phyloP scores from a whole-genome alignment of 2,329 filamentous ascomycete genomes.

The Diaporthe velutina region DNA sequence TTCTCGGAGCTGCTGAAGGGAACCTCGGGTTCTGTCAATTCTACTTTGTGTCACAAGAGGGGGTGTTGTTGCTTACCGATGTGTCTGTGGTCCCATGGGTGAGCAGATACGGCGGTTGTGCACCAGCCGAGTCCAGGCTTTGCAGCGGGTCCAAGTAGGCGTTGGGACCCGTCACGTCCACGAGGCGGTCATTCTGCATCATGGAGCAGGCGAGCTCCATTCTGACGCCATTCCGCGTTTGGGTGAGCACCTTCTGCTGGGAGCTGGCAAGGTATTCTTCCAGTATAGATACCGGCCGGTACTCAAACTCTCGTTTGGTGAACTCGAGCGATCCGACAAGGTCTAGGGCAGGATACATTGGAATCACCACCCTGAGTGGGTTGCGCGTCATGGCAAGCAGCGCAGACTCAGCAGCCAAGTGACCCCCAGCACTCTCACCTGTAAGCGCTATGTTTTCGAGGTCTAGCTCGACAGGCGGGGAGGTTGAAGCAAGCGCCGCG shows the following conservation, averaged over 20 bases:
- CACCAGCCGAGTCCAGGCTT: not conserved
- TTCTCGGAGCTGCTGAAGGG: not conserved
- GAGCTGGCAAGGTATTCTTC: not conserved
- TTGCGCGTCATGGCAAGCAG: not conserved
- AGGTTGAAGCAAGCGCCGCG: not conserved
- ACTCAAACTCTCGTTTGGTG: not conserved
- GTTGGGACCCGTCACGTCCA: not conserved
- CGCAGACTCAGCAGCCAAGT: not conserved
- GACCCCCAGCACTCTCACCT: constrained; percentile 2
- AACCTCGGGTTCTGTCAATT: not conserved
- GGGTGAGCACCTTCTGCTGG: not conserved
- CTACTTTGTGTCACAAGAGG: no score
- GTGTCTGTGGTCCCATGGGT: constrained; percentile 1
- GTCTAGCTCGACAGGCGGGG: not conserved
- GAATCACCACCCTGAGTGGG: not conserved
- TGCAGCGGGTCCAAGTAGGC: not conserved
- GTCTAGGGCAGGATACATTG: not conserved
- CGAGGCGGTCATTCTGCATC: constrained; percentile 6
- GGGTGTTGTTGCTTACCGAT: not conserved
- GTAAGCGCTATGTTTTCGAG: not conserved
- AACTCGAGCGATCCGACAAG: not conserved
- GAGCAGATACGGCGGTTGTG: not conserved
- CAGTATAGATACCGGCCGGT: not conserved
- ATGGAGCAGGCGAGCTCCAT: not conserved
- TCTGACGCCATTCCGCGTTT: not conserved